These are phyloP conservation scores for Geotrichum klebahnii DNA, from an alignment of 1,139 yeast genomes.

Conservation along the genomic window DNA sequence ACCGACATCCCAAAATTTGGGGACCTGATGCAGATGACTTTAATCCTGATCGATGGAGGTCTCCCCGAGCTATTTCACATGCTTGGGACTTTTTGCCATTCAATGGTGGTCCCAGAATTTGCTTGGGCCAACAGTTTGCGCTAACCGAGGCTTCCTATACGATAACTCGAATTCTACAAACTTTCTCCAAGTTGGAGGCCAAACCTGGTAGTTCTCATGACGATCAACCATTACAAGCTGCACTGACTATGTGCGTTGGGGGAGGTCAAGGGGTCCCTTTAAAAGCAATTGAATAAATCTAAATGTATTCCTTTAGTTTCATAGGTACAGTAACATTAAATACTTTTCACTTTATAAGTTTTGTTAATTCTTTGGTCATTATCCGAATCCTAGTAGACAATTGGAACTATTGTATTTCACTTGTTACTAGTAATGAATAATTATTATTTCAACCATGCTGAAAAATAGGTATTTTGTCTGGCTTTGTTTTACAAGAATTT, in stretches of 20 bases:
- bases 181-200: constrained; percentile 4
- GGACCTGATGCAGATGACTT: constrained; percentile 50
- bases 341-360: no score
- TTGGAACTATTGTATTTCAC: no score
- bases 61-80: constrained; percentile 23
- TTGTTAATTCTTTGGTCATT: no score
- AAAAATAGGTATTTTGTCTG: no score
- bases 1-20: constrained; percentile 45
- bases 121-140: constrained; percentile 59
- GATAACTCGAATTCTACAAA: constrained; percentile 44
- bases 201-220: background rate
- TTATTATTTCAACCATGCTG: no score
- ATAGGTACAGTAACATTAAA: no score
- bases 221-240: background rate
- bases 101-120: constrained; percentile 60
- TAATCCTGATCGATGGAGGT: constrained; percentile 52
- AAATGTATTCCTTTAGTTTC: no score
- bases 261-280: no score
- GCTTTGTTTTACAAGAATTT: no score
- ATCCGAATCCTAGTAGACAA: no score
- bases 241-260: constrained; percentile 11
- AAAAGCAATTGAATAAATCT: no score
- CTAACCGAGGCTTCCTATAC: constrained; percentile 54
- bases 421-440: no score
- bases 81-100: constrained; percentile 53